phyloP scores from a whole-genome alignment of 768 basidiomycete genomes.

The Pleurotus ostreatus region DNA sequence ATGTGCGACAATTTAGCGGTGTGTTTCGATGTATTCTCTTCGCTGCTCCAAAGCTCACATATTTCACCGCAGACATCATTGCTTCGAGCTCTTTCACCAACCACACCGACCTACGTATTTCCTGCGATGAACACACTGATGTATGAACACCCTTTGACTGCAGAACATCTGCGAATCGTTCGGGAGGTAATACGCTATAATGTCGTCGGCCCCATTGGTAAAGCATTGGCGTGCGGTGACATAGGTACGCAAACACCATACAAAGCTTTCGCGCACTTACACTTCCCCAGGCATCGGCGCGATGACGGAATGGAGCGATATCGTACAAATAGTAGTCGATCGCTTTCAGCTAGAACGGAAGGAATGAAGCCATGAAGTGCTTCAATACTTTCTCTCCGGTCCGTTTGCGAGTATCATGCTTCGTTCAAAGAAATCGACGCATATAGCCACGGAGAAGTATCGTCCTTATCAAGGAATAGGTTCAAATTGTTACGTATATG shows the following conservation, averaged over 20 bases:
- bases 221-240: constrained; percentile 88
- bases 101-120: constrained; percentile 85
- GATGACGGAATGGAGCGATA: constrained; percentile 95
- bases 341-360: constrained; percentile 20
- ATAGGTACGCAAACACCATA: constrained; percentile 51
- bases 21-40: constrained; percentile 15
- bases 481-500: no score
- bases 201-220: constrained; percentile 85
- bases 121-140: constrained; percentile 99
- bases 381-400: no score
- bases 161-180: constrained; percentile 74
- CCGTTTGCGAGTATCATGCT: no score
- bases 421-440: no score
- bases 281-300: constrained; percentile 70
- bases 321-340: constrained; percentile 70
- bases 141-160: constrained; percentile 92
- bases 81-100: constrained; percentile 40
- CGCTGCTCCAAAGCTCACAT: neutral
- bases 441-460: no score
- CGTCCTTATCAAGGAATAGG: no score
- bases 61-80: neutral
- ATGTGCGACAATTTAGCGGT: constrained; percentile 90
- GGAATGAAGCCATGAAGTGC: neutral
- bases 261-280: neutral
- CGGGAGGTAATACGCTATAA: constrained; percentile 74